Conservation (phyloP, 1,284 basidiomycete species). For the Cronartium quercuum region DNA sequence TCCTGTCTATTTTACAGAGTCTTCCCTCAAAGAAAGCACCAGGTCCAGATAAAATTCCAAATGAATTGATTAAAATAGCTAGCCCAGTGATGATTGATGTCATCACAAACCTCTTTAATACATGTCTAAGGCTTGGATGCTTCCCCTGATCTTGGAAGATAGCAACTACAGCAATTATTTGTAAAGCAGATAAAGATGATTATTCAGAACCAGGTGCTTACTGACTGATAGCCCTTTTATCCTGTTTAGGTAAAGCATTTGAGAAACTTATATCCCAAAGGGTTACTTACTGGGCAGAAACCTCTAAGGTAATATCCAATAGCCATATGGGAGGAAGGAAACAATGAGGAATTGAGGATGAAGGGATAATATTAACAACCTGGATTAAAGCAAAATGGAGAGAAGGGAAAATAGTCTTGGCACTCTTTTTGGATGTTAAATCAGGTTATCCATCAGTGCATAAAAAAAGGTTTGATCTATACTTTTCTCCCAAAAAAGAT, state of each 20-base stretch:
- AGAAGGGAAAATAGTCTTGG: neutral
- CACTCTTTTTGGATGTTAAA: neutral
- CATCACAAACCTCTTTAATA: neutral
- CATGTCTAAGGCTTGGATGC: neutral
- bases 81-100: neutral
- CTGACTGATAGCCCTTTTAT: constrained; percentile 7
- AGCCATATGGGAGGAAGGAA: constrained; percentile 13
- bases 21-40: no score
- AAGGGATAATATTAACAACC: neutral
- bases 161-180: neutral
- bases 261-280: neutral
- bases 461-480: neutral
- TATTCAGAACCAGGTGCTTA: constrained; percentile 18
- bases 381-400: constrained; percentile 6
- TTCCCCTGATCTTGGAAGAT: constrained; percentile 10
- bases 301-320: neutral
- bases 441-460: constrained; percentile 1
- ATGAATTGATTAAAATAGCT: neutral
- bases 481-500: neutral
- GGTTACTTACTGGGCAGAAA: constrained; percentile 7
- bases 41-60: no score
- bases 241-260: constrained; percentile 8
- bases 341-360: neutral
- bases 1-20: no score
- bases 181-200: neutral